Evolutionary conservation across 2,329 filamentous ascomycete species (phyloP).

Genomic region (Paecilomyces variotii): DNA sequence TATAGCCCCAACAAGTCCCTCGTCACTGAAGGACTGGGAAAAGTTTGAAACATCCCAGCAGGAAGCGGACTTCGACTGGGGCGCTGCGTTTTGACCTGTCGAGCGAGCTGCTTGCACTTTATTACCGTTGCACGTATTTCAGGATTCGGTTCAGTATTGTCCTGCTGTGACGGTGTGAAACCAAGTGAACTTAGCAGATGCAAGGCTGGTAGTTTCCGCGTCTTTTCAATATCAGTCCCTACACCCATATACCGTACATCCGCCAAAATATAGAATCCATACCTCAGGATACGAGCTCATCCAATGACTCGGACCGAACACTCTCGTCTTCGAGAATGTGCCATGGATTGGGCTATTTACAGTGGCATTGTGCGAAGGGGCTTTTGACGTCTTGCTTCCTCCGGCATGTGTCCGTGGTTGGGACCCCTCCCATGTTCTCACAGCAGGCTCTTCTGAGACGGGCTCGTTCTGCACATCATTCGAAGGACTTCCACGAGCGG

Average conservation of each 20-base stretch:
- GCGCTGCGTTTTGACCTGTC: not conserved
- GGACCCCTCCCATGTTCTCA: not conserved
- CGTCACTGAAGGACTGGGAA: not conserved
- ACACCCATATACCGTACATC: not conserved
- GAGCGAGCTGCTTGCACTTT: not conserved
- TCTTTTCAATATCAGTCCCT: not conserved
- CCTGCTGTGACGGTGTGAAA: not conserved
- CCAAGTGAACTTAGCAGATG: not conserved
- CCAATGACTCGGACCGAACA: not conserved
- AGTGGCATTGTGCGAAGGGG: not conserved
- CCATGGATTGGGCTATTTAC: not conserved
- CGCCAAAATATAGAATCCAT: not conserved
- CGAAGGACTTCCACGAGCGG: not conserved
- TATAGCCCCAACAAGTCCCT: conserved; percentile 12
- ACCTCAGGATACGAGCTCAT: not conserved
- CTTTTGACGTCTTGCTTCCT: not conserved
- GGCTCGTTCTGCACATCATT: not conserved
- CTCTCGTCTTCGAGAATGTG: not conserved
- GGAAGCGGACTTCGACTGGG: not conserved
- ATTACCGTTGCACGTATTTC: not conserved
- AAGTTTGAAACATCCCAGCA: not conserved
- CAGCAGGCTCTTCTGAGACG: not conserved
- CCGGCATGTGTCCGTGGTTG: not conserved
- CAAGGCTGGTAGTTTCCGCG: not conserved
- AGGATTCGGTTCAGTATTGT: not conserved